Conservation (phyloP, 2,329 filamentous ascomycete genomes). For the Neonectria faginata region DNA sequence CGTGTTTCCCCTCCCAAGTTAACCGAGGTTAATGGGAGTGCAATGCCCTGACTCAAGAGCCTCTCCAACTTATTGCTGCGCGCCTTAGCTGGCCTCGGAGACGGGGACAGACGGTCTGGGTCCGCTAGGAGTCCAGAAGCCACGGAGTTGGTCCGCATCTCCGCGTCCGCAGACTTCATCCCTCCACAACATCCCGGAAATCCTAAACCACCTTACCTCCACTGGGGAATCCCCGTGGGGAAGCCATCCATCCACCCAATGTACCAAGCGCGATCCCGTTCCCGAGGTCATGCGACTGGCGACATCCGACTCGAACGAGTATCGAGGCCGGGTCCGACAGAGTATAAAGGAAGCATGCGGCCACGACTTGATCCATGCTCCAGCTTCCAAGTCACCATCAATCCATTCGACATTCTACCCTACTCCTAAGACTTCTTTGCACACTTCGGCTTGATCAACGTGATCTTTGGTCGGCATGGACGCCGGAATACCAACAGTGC, state of each 20-base stretch:
- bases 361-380: not conserved
- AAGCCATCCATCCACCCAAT: constrained; percentile 10
- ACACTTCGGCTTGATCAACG: not conserved
- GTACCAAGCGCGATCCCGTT: not conserved
- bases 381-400: not conserved
- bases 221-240: constrained; percentile 19
- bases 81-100: not conserved
- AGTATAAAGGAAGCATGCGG: constrained; percentile 7
- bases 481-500: constrained; percentile 4
- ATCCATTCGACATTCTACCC: not conserved
- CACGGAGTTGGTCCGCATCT: constrained; percentile 12
- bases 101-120: constrained; percentile 7
- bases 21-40: not conserved
- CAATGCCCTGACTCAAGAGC: not conserved
- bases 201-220: not conserved
- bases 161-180: constrained; percentile 13
- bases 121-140: not conserved
- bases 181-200: not conserved
- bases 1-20: constrained; percentile 1
- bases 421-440: not conserved
- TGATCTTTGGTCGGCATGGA: constrained; percentile 11
- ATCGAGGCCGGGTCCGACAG: not conserved
- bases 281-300: constrained; percentile 12
- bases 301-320: not conserved
- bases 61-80: no score